Evolutionary conservation across 441 rosid species (phyloP), one percentile per base, ranked within the genome.

Genomic region (Mallotus japonicus): DNA sequence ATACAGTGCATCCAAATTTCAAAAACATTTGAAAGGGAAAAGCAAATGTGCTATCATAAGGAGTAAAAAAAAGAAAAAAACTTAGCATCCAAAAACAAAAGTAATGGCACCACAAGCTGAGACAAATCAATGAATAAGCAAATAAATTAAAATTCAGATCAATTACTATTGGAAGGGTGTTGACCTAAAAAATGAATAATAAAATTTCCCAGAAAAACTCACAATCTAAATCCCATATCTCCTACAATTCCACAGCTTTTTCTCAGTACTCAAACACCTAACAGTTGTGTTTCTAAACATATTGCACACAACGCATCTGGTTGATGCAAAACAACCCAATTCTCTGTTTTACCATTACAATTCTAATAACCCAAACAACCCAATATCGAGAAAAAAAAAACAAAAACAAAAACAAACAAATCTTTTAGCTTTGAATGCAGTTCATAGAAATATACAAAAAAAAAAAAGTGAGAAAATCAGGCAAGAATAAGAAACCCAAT

Each of bases 191-290:
- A 40, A 47, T 40, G 4, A 37, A 62, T 37, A 8, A 9, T 0
- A 62, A 62, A 6, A 17, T 54, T 46, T 59, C 51, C 22, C 66
- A 70, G 65, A 60, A 22, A 70, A 70, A 49, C 62, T 49, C 40
- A 10, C 10, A 76, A 40, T 37, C 56, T 55, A 72, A 75, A 37
- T 44, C 61, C 44, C n/a, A 63, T 50, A 40, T 51, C 65, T 58
- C 28, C 54, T 24, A 22, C 4, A 10, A 42, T 51, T 71, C 32
- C 50, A 34, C 22, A 53, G 57, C 67, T 79, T 75, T 67, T 75
- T 67, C 75, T 68, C 64, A 73, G 62, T 61, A 53, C 62, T 62
- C 70, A 71, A 72, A 64, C 60, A 73, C 6, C 62, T 47, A 34
- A 40, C 70, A 34, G 60, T 5, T 5, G 14, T 11, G 60, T 51